Conservation (phyloP, 805 yeast genomes). For the Candida ovalis region DNA sequence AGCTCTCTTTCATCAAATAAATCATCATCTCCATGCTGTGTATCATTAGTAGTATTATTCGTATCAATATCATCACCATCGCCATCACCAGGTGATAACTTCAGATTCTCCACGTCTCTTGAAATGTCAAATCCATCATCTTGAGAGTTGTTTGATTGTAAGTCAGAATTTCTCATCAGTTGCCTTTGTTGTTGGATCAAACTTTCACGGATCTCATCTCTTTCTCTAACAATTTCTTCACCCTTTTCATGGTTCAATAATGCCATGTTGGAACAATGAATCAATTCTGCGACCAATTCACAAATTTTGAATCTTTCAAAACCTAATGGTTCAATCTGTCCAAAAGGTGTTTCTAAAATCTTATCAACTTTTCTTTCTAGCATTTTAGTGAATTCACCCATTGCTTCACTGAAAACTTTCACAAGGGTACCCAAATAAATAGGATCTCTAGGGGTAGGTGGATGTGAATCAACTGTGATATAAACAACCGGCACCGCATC, state of each 20-base stretch:
- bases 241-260: conserved; percentile 75
- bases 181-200: conserved; percentile 35
- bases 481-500: conserved; percentile 83
- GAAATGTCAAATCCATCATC: conserved; percentile 34
- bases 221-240: conserved; percentile 59
- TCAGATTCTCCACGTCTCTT: conserved; percentile 30
- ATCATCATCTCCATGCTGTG: conserved; percentile 3
- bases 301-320: conserved; percentile 87
- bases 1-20: conserved; percentile 3
- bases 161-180: conserved; percentile 24
- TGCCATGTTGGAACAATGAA: conserved; percentile 98
- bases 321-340: conserved; percentile 72
- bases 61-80: conserved; percentile 2
- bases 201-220: conserved; percentile 63
- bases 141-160: conserved; percentile 24
- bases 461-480: conserved; percentile 81
- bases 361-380: conserved; percentile 39
- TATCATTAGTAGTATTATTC: not conserved
- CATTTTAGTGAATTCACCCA: conserved; percentile 65
- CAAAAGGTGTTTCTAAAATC: conserved; percentile 59
- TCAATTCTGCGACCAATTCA: conserved; percentile 87
- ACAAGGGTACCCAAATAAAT: conserved; percentile 87
- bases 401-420: conserved; percentile 66
- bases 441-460: conserved; percentile 91
- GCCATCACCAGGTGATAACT: conserved; percentile 17